These are phyloP conservation scores for Exsudoporus frostii DNA, from an alignment of 768 basidiomycete species.

Conservation along the genomic window DNA sequence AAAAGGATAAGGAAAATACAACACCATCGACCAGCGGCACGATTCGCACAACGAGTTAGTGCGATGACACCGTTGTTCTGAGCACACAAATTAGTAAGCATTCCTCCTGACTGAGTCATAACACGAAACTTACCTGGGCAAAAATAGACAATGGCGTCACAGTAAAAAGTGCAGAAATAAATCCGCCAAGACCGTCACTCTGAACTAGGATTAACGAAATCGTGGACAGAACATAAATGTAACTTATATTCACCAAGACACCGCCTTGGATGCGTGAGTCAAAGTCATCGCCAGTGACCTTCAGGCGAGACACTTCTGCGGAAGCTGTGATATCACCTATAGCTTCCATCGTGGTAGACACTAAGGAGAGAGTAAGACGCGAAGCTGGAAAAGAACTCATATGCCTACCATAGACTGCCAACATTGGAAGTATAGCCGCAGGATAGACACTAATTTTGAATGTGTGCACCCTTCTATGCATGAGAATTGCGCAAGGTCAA, in stretches of 20 bases:
- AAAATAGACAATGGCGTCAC: slow-evolving; percentile 79
- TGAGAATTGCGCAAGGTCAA: background rate
- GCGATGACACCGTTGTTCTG: slow-evolving; percentile 82
- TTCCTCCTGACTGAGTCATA: background rate
- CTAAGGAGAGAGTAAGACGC: slow-evolving; percentile 28
- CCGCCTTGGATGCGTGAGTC: slow-evolving; percentile 84
- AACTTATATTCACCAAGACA: slow-evolving; percentile 46
- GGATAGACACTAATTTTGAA: slow-evolving; percentile 78
- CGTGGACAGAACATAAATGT: background rate
- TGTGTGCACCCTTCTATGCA: slow-evolving; percentile 53
- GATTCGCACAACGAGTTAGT: slow-evolving; percentile 81
- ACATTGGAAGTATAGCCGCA: slow-evolving; percentile 61
- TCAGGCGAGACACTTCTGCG: slow-evolving; percentile 75
- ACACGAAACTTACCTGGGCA: slow-evolving; percentile 45
- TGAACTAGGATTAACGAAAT: slow-evolving; percentile 12
- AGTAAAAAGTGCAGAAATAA: slow-evolving; percentile 77
- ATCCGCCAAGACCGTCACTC: slow-evolving; percentile 80
- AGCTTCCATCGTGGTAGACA: slow-evolving; percentile 77
- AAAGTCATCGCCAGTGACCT: slow-evolving; percentile 71
- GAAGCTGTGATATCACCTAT: slow-evolving; percentile 84
- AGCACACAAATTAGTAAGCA: background rate
- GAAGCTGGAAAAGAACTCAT: background rate
- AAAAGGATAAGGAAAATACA: slow-evolving; percentile 77
- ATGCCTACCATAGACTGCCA: slow-evolving; percentile 52
- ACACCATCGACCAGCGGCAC: slow-evolving; percentile 75